Percentiles rank a stretch among this genome's conserved stretches.
Evolutionary conservation across 2,329 filamentous ascomycete species (phyloP).

Genomic region (Penicillium aurantiogriseum): DNA sequence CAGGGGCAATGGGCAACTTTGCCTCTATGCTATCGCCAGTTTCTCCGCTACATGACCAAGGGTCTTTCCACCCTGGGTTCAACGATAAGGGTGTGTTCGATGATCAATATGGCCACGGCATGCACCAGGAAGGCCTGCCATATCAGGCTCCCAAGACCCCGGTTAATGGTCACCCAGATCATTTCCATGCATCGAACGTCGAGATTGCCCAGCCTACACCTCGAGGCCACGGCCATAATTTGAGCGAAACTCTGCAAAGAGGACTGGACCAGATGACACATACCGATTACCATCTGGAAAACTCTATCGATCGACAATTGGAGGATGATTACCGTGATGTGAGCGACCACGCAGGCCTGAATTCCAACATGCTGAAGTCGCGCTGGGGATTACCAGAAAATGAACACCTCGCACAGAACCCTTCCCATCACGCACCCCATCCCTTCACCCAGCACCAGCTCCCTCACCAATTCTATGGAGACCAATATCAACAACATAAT

Average conservation of each 20-base stretch:
- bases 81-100: slow-evolving; percentile 31
- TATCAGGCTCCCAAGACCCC: slow-evolving; percentile 33
- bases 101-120: slow-evolving; percentile 27
- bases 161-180: slow-evolving; percentile 35
- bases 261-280: slow-evolving; percentile 67
- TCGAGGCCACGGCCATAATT: slow-evolving; percentile 65
- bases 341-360: slow-evolving; percentile 24
- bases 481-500: slow-evolving; percentile 32
- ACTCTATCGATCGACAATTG: slow-evolving; percentile 73
- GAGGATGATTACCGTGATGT: slow-evolving; percentile 67
- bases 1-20: slow-evolving; percentile 44
- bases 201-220: slow-evolving; percentile 62
- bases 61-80: slow-evolving; percentile 36
- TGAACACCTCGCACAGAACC: slow-evolving; percentile 26
- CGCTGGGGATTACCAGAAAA: slow-evolving; percentile 40
- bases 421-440: slow-evolving; percentile 21
- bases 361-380: slow-evolving; percentile 34
- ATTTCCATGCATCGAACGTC: slow-evolving; percentile 44
- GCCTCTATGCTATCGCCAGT: slow-evolving; percentile 59
- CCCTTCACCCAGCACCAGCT: slow-evolving; percentile 30
- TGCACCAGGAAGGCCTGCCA: slow-evolving; percentile 23
- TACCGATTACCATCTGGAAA: slow-evolving; percentile 79
- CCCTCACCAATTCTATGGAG: slow-evolving; percentile 37
- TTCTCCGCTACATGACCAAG: slow-evolving; percentile 60
- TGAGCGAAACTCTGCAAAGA: slow-evolving; percentile 74